phyloP scores from a whole-genome alignment of 2,329 filamentous ascomycete species.

The Chaetothyriales sp. region DNA sequence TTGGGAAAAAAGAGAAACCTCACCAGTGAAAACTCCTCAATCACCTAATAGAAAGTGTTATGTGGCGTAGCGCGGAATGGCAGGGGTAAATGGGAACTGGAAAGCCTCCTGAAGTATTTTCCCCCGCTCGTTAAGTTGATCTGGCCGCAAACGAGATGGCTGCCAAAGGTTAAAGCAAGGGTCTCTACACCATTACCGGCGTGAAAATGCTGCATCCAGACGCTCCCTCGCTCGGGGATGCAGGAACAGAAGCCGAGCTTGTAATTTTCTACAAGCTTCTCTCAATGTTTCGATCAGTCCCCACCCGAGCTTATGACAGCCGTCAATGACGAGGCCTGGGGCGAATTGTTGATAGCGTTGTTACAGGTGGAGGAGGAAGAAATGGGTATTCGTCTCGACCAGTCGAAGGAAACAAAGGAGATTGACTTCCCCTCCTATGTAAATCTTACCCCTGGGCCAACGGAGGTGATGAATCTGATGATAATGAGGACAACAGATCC shows the following conservation, averaged over 20 bases:
- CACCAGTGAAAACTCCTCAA: slow-evolving; percentile 1
- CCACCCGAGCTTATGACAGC: slow-evolving; percentile 11
- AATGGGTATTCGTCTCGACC: too few species aligned
- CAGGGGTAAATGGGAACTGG: slow-evolving; percentile 1
- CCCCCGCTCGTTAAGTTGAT: slow-evolving; percentile 6
- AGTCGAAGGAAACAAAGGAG: too few species aligned
- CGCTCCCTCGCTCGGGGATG: slow-evolving; percentile 15
- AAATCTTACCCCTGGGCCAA: too few species aligned
- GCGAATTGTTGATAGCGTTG: too few species aligned
- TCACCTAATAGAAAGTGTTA: too few species aligned
- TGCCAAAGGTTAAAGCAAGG: slow-evolving; percentile 7
- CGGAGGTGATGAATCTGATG: too few species aligned
- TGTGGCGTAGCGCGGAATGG: too few species aligned
- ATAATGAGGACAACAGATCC: too few species aligned
- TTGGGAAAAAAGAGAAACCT: too few species aligned
- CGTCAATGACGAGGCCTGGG: too few species aligned
- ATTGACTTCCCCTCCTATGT: too few species aligned
- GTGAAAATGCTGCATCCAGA: slow-evolving; percentile 18
- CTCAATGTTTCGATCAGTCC: slow-evolving; percentile 18
- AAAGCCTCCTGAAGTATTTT: slow-evolving; percentile 5
- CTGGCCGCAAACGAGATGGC: background rate
- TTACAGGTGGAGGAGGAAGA: too few species aligned
- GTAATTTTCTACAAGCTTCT: slow-evolving; percentile 20
- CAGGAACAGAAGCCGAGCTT: slow-evolving; percentile 16
- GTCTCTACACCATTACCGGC: slow-evolving; percentile 17